Evolutionary conservation across 306 rosid genomes (phyloP).

Genomic region (Ochetophila trinervis): DNA sequence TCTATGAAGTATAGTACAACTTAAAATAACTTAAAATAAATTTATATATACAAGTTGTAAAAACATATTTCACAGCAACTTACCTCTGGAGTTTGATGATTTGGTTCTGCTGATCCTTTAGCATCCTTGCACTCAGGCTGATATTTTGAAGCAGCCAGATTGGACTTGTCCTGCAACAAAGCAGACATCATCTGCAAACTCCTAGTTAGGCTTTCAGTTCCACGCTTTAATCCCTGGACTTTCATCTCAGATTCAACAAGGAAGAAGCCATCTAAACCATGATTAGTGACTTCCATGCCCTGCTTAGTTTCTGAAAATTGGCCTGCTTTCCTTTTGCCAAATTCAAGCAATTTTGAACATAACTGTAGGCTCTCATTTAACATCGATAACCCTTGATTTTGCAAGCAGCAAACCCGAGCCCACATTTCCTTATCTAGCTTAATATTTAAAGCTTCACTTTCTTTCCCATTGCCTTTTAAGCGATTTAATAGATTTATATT

Average conservation of each 20-base stretch:
- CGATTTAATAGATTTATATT: slow-evolving; percentile 64
- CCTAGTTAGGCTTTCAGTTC: slow-evolving; percentile 63
- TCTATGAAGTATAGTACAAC: background rate
- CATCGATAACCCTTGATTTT: slow-evolving; percentile 76
- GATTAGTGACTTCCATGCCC: slow-evolving; percentile 33
- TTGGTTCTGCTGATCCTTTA: slow-evolving; percentile 39
- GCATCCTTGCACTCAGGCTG: slow-evolving; percentile 37
- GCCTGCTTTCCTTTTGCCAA: slow-evolving; percentile 52
- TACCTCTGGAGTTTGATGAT: slow-evolving; percentile 64
- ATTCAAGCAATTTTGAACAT: slow-evolving; percentile 61
- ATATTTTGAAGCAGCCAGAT: slow-evolving; percentile 33
- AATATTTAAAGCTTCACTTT: slow-evolving; percentile 50
- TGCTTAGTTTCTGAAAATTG: slow-evolving; percentile 35
- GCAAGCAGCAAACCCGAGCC: slow-evolving; percentile 64
- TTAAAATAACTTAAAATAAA: background rate
- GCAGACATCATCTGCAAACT: slow-evolving; percentile 74
- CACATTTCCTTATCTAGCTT: slow-evolving; percentile 77
- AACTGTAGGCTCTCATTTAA: slow-evolving; percentile 63
- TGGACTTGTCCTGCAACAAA: slow-evolving; percentile 72
- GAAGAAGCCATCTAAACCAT: slow-evolving; percentile 65
- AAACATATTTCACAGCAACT: slow-evolving; percentile 24
- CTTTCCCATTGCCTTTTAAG: slow-evolving; percentile 71
- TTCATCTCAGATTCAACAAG: slow-evolving; percentile 70
- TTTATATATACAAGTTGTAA: background rate
- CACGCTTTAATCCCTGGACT: slow-evolving; percentile 70